Base-by-base conservation (phyloP, 768 basidiomycete species). In the Tulasnella sp. region DNA sequence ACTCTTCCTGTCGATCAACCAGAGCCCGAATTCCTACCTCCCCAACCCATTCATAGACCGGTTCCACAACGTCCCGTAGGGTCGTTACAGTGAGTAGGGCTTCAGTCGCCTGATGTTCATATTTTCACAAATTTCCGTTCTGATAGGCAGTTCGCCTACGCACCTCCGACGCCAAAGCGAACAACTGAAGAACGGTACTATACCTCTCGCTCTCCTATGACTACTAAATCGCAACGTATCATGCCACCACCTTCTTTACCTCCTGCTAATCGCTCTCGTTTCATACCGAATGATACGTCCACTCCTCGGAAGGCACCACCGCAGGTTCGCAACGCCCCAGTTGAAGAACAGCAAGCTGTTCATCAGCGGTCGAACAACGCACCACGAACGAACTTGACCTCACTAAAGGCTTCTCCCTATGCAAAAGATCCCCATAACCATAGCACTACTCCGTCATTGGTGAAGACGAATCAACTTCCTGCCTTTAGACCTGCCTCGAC, bases 101-200 rank as follows among this genome's bases (percentile, higher is more conserved):
- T 57, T 72, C 82, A 84, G 81, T 82, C 81, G 73, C 83, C 39
- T 81, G 76, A 39, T 35, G 74, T 70, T 23, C 73, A 40, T 51
- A 75, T 48, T 46, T 26, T 26, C 16, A 32, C 15, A 42, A 3
- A 76, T 80, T 80, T 29, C 72, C 37, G n/a, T n/a, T 67, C 74
- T 35, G 42, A 80, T 74, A 94, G 93, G 79, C 89, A 91, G 83
- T 94, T 90, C 82, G 88, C 89, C n/a, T 93, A 91, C 82, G 84
- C 83, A 5, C 87, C 88, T 32, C 86, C 88, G 32, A 85, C 86
- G 26, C 86, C 85, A 44, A 83, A 51, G 1, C 55, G 74, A 42
- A 26, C 18, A 55, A 23, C 37, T 16, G 26, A 39, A 1, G 74
- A 15, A 10, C 23, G 15, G 42, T 29, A 48, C 23, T 46, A 29